Base-by-base conservation (phyloP, 1,139 yeast genomes). In the Taphrina pruni region DNA sequence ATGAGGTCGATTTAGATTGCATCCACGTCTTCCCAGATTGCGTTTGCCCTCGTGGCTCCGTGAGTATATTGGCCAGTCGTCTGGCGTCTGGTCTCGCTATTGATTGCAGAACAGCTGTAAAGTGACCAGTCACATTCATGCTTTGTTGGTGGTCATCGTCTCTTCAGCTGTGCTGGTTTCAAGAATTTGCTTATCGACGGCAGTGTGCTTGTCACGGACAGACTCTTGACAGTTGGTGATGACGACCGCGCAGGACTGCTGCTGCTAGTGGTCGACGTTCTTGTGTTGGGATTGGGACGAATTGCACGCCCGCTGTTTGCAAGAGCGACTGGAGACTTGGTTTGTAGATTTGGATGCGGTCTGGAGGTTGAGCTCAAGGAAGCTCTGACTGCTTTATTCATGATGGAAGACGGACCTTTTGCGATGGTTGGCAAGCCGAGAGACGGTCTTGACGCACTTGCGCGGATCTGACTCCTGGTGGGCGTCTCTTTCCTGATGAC, bases 301-400 rank as follows among this genome's bases (percentile, higher is more conserved):
- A 56, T 56, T 5, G 46, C 48, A 32, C 32, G 39, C 5, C 43
- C 26, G 43, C n/a, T 20, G 43, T 2, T 17, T 9, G 58, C 9
- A 35, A 11, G 12, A 4, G 43, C 1, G 43, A 21, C 48, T 7
- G 36, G 7, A 14, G 36, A 41, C 6, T 17, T 20, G 45, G 32
- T 26, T 2, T 38, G 11, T 35, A 35, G 8, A 17, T 21, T 11
- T 54, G 43, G 9, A 2, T 2, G n/a, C 36, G 32, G 35, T 50
- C 54, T 50, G 14, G 57, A 35, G 43, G 9, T 38, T 3, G 60
- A 56, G 26, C 35, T 32, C 26, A 58, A 6, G 38, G 62, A 26
- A 21, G 62, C 62, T 54, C 46, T 58, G 51, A 58, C 54, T 26
- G 62, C 62, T 20, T 45, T 43, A 32, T 48, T 46, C 62, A 58